Conservation (phyloP, 225 moss, liverwort and hornwort species). For the Ulota crispa region DNA sequence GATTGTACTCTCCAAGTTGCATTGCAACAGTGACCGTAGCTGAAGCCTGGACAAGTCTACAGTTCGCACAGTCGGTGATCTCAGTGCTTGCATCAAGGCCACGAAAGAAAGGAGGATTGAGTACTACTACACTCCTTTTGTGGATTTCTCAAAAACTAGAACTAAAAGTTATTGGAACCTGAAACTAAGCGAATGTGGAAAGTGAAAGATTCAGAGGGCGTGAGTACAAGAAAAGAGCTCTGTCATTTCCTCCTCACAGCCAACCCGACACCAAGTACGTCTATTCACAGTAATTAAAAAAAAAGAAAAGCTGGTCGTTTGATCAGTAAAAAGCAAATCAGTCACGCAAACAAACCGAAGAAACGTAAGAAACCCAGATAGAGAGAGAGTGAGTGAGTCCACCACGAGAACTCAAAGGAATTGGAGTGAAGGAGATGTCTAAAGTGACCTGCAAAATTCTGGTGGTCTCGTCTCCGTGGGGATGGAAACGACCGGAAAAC, state of each 20-base stretch:
- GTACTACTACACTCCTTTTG: background rate
- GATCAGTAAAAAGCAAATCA: background rate
- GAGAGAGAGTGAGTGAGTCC: background rate
- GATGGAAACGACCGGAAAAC: background rate
- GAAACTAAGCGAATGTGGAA: background rate
- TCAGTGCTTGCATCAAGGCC: background rate
- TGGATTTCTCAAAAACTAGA: background rate
- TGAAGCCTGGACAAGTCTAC: background rate
- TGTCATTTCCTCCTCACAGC: background rate
- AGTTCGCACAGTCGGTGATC: no score
- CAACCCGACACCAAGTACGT: background rate
- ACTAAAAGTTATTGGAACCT: background rate
- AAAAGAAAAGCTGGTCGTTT: background rate
- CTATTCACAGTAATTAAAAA: background rate
- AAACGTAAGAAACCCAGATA: background rate
- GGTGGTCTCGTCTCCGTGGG: background rate
- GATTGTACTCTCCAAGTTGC: background rate
- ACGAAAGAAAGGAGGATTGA: no score
- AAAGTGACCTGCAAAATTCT: background rate
- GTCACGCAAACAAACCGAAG: background rate
- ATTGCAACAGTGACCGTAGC: no score
- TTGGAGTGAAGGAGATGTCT: background rate
- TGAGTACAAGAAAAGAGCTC: no score
- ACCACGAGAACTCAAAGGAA: background rate
- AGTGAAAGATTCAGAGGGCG: background rate